These are phyloP conservation scores for Elaeis guineensis DNA, from an alignment of 176 grass and related monocot species.

Conservation along the genomic window DNA sequence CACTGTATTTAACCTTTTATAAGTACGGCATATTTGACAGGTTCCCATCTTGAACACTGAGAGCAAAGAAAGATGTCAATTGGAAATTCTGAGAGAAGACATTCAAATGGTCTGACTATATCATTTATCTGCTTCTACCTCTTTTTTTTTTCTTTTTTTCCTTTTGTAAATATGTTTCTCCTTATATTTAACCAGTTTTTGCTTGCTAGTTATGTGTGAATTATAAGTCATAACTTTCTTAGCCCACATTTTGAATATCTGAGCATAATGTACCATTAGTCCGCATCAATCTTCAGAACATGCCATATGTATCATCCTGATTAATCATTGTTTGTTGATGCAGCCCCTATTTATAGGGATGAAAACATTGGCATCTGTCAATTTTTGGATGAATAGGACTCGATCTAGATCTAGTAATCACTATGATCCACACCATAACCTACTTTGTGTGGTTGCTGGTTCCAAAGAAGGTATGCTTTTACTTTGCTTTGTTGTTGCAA, in stretches of 20 bases:
- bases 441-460: constrained; percentile 82
- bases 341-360: constrained; percentile 64
- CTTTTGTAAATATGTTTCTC: constrained; percentile 14
- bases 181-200: background rate
- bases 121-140: too few species aligned
- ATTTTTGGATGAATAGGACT: constrained; percentile 94
- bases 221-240: too few species aligned
- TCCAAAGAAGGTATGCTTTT: constrained; percentile 62
- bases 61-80: constrained; percentile 39
- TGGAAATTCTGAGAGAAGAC: constrained; percentile 55
- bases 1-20: too few species aligned
- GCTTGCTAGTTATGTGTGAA: too few species aligned
- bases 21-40: constrained; percentile 14
- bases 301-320: constrained; percentile 10
- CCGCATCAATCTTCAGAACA: background rate
- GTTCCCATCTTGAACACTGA: constrained; percentile 66
- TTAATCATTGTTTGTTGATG: constrained; percentile 19
- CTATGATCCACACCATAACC: constrained; percentile 93
- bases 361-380: constrained; percentile 66
- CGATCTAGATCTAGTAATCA: constrained; percentile 86
- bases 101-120: constrained; percentile 47
- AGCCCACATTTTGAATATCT: too few species aligned
- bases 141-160: constrained; percentile 3
- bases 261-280: too few species aligned
- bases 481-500: background rate